Evolutionary conservation across 1,139 yeast species (phyloP).

Genomic region (Sugiyamaella novakii): DNA sequence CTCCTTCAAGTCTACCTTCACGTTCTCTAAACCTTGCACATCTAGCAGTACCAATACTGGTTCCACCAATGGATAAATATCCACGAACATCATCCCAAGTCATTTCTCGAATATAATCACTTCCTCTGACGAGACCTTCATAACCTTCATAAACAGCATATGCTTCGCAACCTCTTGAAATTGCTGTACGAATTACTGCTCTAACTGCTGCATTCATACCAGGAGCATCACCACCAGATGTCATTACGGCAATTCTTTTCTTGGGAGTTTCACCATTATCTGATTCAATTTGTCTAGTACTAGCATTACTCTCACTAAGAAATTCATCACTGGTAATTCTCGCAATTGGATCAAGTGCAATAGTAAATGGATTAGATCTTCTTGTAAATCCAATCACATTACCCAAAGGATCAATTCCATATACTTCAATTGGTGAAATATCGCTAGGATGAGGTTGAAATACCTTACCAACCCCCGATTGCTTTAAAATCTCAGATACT

Average conservation of each 20-base stretch:
- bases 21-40: conserved; percentile 84
- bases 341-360: conserved; percentile 25
- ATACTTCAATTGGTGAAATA: conserved; percentile 47
- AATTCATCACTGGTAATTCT: conserved; percentile 14
- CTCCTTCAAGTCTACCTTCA: conserved; percentile 77
- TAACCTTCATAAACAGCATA: conserved; percentile 94
- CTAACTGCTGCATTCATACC: conserved; percentile 98
- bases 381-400: conserved; percentile 59
- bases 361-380: conserved; percentile 40
- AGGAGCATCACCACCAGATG: conserved; percentile 98
- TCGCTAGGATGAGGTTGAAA: conserved; percentile 42
- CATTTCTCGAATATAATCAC: conserved; percentile 79
- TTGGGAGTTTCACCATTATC: conserved; percentile 23
- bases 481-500: conserved; percentile 18
- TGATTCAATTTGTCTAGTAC: conserved; percentile 1
- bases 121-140: conserved; percentile 80
- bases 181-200: conserved; percentile 90
- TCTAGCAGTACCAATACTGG: conserved; percentile 94
- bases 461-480: conserved; percentile 14
- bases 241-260: conserved; percentile 88
- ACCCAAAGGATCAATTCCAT: conserved; percentile 64
- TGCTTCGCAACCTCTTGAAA: conserved; percentile 88
- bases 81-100: conserved; percentile 94
- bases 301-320: conserved; percentile 3
- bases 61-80: conserved; percentile 89